phyloP scores from a whole-genome alignment of 2,329 filamentous ascomycete genomes.

The Arthrobotrys iridis region DNA sequence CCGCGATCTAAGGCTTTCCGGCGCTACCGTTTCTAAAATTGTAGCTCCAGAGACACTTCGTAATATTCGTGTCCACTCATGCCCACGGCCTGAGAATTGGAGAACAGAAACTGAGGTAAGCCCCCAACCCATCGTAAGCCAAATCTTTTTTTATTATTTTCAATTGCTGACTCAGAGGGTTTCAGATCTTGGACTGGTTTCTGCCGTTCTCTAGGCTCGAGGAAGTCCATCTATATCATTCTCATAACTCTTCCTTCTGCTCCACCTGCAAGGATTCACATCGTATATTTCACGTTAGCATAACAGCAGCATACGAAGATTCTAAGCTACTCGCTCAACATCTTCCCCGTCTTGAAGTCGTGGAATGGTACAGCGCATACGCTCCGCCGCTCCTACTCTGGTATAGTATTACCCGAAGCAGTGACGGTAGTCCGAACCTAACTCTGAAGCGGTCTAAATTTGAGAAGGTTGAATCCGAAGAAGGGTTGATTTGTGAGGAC shows the following conservation, averaged over 20 bases:
- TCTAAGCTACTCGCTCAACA: not conserved
- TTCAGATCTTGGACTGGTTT: constrained; percentile 19
- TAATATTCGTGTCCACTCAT: not conserved
- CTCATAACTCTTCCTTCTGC: constrained; percentile 1
- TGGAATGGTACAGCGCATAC: constrained; percentile 26
- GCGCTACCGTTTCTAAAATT: not conserved
- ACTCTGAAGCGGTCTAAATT: not conserved
- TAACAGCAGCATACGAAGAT: not conserved
- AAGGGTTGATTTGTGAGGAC: not conserved
- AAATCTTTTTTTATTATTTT: too few relatives aligned
- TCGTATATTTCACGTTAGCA: constrained; percentile 10
- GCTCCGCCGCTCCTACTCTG: not conserved
- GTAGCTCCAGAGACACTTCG: not conserved
- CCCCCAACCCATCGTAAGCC: too few relatives aligned
- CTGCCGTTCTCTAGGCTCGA: constrained; percentile 3
- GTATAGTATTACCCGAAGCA: constrained; percentile 4
- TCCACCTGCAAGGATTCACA: not conserved
- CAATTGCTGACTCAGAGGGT: too few relatives aligned
- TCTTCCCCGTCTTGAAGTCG: not conserved
- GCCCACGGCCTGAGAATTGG: not conserved
- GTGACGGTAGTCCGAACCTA: not conserved
- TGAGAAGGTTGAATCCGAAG: not conserved
- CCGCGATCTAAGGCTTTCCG: not conserved
- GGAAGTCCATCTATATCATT: constrained; percentile 8
- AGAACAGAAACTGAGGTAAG: not conserved